These are phyloP conservation scores for Globisporangium mamillatum DNA, from an alignment of 352 stramenopile species.

Conservation along the genomic window DNA sequence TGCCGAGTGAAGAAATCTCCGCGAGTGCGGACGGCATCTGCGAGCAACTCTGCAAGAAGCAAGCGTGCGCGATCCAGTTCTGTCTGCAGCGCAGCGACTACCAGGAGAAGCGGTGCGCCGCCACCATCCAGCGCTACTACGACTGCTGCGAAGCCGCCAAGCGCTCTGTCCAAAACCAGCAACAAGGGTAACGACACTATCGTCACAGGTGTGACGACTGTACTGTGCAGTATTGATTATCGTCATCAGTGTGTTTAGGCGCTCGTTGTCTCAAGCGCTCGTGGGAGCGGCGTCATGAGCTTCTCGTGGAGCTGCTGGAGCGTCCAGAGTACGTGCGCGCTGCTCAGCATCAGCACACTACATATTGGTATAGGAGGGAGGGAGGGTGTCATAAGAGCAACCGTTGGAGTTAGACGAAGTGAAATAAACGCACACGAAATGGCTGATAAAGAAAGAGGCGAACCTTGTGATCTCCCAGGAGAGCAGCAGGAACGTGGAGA, in stretches of 20 bases:
- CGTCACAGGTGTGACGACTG: not conserved
- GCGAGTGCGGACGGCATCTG: slow-evolving; percentile 25
- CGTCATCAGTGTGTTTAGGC: not conserved
- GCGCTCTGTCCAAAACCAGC: slow-evolving; percentile 13
- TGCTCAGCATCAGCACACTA: slow-evolving; percentile 45
- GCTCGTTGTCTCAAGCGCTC: not conserved
- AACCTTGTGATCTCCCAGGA: slow-evolving; percentile 48
- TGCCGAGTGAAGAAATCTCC: not conserved
- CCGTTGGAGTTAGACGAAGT: not conserved
- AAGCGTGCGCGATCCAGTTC: slow-evolving; percentile 80
- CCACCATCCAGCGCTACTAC: slow-evolving; percentile 67
- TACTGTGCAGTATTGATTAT: not conserved
- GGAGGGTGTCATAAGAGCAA: not conserved
- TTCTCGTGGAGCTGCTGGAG: slow-evolving; percentile 34
- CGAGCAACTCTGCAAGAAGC: slow-evolving; percentile 62
- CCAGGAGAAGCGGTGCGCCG: slow-evolving; percentile 65
- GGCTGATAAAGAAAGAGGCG: not conserved
- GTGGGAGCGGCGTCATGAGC: slow-evolving; percentile 7
- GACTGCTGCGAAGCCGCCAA: slow-evolving; percentile 63
- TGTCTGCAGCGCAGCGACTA: slow-evolving; percentile 74
- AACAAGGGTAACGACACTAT: not conserved
- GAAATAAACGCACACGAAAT: not conserved
- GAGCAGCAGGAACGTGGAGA: slow-evolving; percentile 25
- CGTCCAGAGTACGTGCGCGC: slow-evolving; percentile 40
- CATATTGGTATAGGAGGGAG: not conserved